Base-by-base conservation (phyloP, 1,284 basidiomycete genomes). In the Cerioporus squamosus region DNA sequence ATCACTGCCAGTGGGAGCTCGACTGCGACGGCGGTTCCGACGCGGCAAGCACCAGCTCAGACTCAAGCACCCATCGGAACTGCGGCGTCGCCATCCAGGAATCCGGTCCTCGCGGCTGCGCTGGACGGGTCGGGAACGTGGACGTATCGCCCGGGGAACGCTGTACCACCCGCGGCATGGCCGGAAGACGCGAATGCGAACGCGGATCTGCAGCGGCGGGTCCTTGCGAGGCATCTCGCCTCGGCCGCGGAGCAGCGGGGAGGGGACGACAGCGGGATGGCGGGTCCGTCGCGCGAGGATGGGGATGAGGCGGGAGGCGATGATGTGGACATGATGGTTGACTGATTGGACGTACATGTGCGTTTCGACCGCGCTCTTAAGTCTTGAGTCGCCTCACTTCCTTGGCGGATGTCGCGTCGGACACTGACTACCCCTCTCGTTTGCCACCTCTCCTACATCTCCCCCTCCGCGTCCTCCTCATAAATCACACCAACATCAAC, bases 291-390 rank as follows among this genome's bases (percentile, higher is more conserved):
- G 45, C 44, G 22, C 5, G 24, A 36, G 23, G 17, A 10, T 9
- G 29, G 29, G 29, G 10, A 29, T 10, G 29, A 22, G 40, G 44
- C 15, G 43, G 53, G 31, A 23, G 39, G 44, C 40, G 62, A 57
- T 45, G 62, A 64, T 42, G 60, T 55, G 49, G 60, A 64, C 29
- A 64, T 64, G 63, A 51, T 57, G 55, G 36, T 64, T 12, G 63
- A 62, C 46, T 62, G 52, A 56, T 45, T 14, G 33, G n/a, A n/a
- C n/a, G n/a, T n/a, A n/a, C n/a, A n/a, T n/a, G n/a, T n/a, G n/a
- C n/a, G n/a, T n/a, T n/a, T n/a, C n/a, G n/a, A n/a, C n/a, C n/a
- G n/a, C n/a, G n/a, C n/a, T n/a, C n/a, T n/a, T n/a, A n/a, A n/a
- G n/a, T n/a, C n/a, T n/a, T n/a, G n/a, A n/a, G n/a, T n/a, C n/a